Conservation (phyloP, 2,329 filamentous ascomycete genomes). For the Coniochaeta hoffmannii region DNA sequence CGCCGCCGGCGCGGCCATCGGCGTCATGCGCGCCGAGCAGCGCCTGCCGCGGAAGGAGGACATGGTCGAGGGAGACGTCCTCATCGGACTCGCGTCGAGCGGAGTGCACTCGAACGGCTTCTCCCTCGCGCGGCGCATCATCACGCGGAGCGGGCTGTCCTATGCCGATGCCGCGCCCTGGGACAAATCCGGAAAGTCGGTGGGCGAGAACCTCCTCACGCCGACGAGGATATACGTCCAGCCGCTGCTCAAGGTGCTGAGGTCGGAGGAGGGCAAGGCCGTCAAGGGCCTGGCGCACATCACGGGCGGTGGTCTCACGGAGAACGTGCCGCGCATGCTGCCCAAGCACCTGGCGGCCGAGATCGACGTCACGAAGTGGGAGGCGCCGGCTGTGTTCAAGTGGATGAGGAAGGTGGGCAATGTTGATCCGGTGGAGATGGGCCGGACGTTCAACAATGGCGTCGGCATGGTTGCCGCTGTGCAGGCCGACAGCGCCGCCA, state of each 20-base stretch:
- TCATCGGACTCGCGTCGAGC: constrained; percentile 77
- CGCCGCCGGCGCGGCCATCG: constrained; percentile 82
- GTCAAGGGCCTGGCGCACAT: constrained; percentile 96
- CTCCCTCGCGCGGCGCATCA: constrained; percentile 87
- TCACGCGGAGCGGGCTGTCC: constrained; percentile 62
- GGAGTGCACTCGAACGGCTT: constrained; percentile 96
- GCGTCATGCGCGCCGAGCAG: constrained; percentile 62
- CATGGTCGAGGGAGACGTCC: constrained; percentile 77
- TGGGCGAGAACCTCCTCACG: constrained; percentile 75
- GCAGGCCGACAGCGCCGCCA: constrained; percentile 51
- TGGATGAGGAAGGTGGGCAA: constrained; percentile 76
- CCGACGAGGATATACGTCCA: constrained; percentile 94
- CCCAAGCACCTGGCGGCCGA: constrained; percentile 70
- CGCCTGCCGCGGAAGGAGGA: constrained; percentile 68
- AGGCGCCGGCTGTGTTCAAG: constrained; percentile 69
- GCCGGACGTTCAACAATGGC: constrained; percentile 88
- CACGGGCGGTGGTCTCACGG: constrained; percentile 84
- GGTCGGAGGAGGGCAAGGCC: constrained; percentile 41
- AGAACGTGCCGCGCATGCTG: constrained; percentile 94
- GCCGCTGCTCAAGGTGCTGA: constrained; percentile 59
- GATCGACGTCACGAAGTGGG: constrained; percentile 71
- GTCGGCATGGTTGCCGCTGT: constrained; percentile 92
- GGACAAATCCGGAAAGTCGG: constrained; percentile 39
- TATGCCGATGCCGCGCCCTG: constrained; percentile 75
- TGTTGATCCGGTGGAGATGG: constrained; percentile 73